Evolutionary conservation across 345 rosid species (phyloP).

Genomic region (Kandelia obovata): DNA sequence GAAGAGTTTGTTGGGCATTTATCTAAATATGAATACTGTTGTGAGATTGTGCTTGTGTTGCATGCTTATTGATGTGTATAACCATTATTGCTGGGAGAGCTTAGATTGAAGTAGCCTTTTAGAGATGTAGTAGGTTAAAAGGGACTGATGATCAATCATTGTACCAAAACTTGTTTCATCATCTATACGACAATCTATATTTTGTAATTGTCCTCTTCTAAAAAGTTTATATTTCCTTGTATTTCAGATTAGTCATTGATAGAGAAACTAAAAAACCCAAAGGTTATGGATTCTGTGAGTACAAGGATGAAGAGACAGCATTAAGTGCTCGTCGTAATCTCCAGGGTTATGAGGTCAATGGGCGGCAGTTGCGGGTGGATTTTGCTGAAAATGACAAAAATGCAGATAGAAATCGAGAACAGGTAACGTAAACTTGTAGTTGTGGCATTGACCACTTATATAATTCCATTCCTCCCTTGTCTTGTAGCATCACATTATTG

Average conservation of each 20-base stretch:
- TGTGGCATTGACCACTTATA: too few relatives aligned
- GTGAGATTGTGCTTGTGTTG: too few relatives aligned
- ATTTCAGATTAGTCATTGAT: constrained; percentile 81
- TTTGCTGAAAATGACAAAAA: constrained; percentile 99
- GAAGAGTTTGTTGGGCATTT: too few relatives aligned
- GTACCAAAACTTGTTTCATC: too few relatives aligned
- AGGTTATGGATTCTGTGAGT: constrained; percentile 98
- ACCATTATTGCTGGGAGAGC: too few relatives aligned
- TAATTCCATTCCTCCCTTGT: neutral
- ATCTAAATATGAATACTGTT: too few relatives aligned
- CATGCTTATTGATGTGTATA: too few relatives aligned
- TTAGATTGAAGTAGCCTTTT: too few relatives aligned
- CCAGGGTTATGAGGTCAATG: constrained; percentile 89
- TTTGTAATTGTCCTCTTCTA: neutral
- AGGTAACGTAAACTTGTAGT: constrained; percentile 33
- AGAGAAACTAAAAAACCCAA: constrained; percentile 98
- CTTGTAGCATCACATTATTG: neutral
- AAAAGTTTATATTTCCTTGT: constrained; percentile 10
- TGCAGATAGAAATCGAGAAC: constrained; percentile 68
- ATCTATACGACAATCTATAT: too few relatives aligned
- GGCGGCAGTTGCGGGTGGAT: constrained; percentile 96
- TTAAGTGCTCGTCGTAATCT: constrained; percentile 98
- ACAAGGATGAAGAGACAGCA: constrained; percentile 97
- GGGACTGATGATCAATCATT: too few relatives aligned
- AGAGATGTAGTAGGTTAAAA: too few relatives aligned